Evolutionary conservation across 208 protist genomes (phyloP), one percentile per base, ranked within the genome.

Genomic region (Leishmania aethiopica): DNA sequence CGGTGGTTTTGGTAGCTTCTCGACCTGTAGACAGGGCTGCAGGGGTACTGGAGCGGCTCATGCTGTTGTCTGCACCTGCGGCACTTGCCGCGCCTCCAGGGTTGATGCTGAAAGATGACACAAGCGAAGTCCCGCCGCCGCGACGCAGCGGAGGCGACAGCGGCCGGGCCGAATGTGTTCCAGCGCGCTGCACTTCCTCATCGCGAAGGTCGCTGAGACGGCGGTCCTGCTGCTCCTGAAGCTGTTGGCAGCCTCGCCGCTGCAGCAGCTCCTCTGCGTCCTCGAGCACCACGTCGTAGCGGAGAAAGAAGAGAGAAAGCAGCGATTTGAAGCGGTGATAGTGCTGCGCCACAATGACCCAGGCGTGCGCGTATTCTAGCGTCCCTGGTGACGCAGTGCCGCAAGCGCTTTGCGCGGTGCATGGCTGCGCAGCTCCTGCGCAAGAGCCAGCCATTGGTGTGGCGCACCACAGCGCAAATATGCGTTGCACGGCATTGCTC

Each of bases 291-390:
- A 69, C 79, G 74, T 87, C 66, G 80, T 84, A 80, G 66, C 83
- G 86, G 51, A 86, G 67, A 60, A 89, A 84, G 32, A 85, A 84
- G 84, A 90, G 83, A 35, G 84, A 88, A 19, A 94, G 78, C 55
- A 92, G 78, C 40, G 86, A 84, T 64, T 86, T 83, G 67, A 96
- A 89, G 53, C 88, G 84, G 76, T 84, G 81, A 82, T 89, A 96
- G 83, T 96, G 92, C 77, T 91, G 75, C 10, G 85, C 88, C 49
- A 93, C 17, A 35, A 82, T 22, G 11, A 83, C 69, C 83, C 83
- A 86, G 17, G 28, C 22, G 40, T 86, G 78, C 13, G 78, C 78
- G 40, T 83, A 69, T 17, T 81, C 17, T 3, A 77, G 11, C 55
- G 77, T 55, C 7, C 74, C n/a, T 32, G 35, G 37, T 3, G 75